Evolutionary conservation across 2,329 filamentous ascomycete species (phyloP).

Genomic region (Sporothrix schenckii): DNA sequence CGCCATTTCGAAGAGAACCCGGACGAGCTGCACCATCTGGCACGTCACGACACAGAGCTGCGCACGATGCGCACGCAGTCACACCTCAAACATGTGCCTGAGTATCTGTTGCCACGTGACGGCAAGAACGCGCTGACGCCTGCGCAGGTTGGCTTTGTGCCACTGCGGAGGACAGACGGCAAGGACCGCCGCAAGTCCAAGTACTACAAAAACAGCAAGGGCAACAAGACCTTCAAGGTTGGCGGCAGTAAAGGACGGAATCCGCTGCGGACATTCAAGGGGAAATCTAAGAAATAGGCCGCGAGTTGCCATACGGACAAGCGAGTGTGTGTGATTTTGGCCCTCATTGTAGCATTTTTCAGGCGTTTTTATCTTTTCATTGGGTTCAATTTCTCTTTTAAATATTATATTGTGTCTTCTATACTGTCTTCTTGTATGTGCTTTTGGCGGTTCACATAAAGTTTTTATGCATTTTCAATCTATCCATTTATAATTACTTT

Average conservation of each 20-base stretch:
- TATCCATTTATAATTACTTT: too few relatives aligned
- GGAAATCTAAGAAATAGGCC: slow-evolving; percentile 30
- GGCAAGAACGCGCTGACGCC: slow-evolving; percentile 68
- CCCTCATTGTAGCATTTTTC: slow-evolving; percentile 19
- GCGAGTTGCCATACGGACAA: neutral
- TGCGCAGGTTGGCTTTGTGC: slow-evolving; percentile 75
- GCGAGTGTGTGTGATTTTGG: neutral
- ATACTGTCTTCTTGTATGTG: neutral
- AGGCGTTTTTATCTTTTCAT: slow-evolving; percentile 1
- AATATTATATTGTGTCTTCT: neutral
- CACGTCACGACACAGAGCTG: slow-evolving; percentile 88
- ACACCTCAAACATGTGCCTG: slow-evolving; percentile 91
- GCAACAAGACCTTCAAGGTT: slow-evolving; percentile 36
- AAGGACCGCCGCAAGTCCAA: slow-evolving; percentile 50
- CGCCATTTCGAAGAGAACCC: slow-evolving; percentile 98
- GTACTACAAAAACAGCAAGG: slow-evolving; percentile 61
- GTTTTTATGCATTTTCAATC: neutral
- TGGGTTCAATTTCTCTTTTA: neutral
- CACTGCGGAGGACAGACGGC: slow-evolving; percentile 59
- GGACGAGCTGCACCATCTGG: slow-evolving; percentile 72
- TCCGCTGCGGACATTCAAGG: slow-evolving; percentile 35
- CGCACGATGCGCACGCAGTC: slow-evolving; percentile 80
- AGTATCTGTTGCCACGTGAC: slow-evolving; percentile 82
- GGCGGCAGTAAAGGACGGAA: slow-evolving; percentile 33
- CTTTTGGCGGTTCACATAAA: neutral